Base-by-base conservation (phyloP, 306 rosid genomes). In the Albizia julibrissin region DNA sequence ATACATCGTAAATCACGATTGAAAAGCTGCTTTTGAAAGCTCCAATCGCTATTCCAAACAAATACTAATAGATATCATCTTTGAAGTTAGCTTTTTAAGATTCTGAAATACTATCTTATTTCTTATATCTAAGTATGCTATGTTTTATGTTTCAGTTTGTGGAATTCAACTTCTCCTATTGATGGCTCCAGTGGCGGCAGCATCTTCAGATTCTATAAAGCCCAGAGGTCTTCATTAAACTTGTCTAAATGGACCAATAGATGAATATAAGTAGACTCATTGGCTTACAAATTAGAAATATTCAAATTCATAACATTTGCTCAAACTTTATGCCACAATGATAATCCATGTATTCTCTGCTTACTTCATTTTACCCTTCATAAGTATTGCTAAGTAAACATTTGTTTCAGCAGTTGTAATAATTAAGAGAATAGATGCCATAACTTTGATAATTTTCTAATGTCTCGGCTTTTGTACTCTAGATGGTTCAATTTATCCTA, bases 181-280 rank as follows among this genome's bases (percentile, higher is more conserved):
- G 40, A 93, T 93, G 98, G 97, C 97, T 80, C 92, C 93, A 9
- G 81, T 46, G 44, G 80, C 92, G 9, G 76, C 84, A 81, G 88
- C 91, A 67, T 87, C 92, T 80, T 81, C 97, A 13, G 94, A 93
- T 44, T 87, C 90, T 12, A 85, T 96, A 34, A 89, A 91, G 40
- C 91, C 99, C 22, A 87, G 91, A 93, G 99, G 99, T 96, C 70
- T 47, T 39, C 43, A n/a, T 82, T 49, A 74, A 78, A 73, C 52
- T 67, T 72, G 72, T 76, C 22, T 56, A 56, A 42, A n/a, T 72
- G 10, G 47, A 66, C 76, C 19, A 3, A 40, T 61, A 59, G 54
- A n/a, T 47, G 68, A 65, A 56, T 74, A 29, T 85, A 72, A 59
- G 39, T 46, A 61, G 29, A 24, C 34, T 69, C 6, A 8, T 47